Evolutionary conservation across 2,329 filamentous ascomycete species (phyloP).

Genomic region (Coniochaeta sp.): DNA sequence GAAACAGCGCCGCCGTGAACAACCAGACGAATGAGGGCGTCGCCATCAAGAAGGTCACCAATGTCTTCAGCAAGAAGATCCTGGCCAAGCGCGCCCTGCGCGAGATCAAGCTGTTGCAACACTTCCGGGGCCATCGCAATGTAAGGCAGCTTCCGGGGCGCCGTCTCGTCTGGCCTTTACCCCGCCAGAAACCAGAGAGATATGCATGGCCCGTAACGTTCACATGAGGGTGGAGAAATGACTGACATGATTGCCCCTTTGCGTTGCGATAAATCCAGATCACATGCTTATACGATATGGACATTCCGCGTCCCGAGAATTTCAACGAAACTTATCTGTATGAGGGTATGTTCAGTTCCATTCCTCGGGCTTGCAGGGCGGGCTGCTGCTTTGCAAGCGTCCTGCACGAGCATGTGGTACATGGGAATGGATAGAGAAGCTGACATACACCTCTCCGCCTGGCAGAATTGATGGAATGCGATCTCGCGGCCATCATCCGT

Average conservation of each 20-base stretch:
- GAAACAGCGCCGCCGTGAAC: conserved; percentile 81
- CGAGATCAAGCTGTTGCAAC: conserved; percentile 97
- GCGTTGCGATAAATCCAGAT: conserved; percentile 51
- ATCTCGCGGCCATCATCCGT: conserved; percentile 93
- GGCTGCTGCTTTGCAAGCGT: neutral
- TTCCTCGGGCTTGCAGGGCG: neutral
- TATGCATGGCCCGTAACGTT: neutral
- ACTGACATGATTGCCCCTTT: conserved; percentile 22
- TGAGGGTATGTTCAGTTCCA: conserved; percentile 62
- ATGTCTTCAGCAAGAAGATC: conserved; percentile 99
- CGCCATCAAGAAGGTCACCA: conserved; percentile 99
- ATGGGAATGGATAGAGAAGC: neutral
- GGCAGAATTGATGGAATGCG: conserved; percentile 96
- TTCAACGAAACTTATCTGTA: conserved; percentile 99
- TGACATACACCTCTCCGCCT: neutral
- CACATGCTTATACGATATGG: conserved; percentile 98
- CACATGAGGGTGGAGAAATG: neutral
- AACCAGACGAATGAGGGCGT: conserved; percentile 86
- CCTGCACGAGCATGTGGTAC: neutral
- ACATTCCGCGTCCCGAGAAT: conserved; percentile 92
- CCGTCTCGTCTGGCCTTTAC: conserved; percentile 4
- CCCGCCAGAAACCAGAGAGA: neutral
- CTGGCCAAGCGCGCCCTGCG: conserved; percentile 94
- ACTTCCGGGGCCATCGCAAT: conserved; percentile 87
- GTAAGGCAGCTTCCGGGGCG: conserved; percentile 46